phyloP scores from a whole-genome alignment of 73 alveolate genomes.

The Paramecium caudatum region DNA sequence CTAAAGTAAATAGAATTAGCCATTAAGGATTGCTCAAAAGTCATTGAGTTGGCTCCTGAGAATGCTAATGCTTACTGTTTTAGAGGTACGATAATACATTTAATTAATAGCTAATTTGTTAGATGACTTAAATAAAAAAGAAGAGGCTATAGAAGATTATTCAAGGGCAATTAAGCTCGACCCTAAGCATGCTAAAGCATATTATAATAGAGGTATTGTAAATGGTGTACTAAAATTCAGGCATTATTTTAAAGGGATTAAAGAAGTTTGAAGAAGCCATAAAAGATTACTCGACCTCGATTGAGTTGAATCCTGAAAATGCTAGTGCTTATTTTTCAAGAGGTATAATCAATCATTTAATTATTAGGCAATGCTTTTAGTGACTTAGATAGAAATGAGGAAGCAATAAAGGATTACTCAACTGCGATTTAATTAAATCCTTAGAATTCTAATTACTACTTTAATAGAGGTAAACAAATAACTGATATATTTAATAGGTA shows the following conservation, averaged over 20 bases:
- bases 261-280: not conserved
- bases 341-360: too few species aligned
- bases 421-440: not conserved
- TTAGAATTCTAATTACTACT: not conserved
- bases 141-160: conserved; percentile 24
- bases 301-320: not conserved
- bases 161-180: not conserved
- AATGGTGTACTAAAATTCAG: not conserved
- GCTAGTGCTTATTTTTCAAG: not conserved
- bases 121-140: not conserved
- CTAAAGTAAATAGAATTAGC: too few species aligned
- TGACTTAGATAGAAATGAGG: not conserved
- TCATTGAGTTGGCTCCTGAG: not conserved
- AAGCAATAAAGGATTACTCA: not conserved
- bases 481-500: not conserved
- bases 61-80: not conserved
- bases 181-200: not conserved
- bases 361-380: too few species aligned
- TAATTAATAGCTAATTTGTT: not conserved
- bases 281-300: not conserved
- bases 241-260: not conserved
- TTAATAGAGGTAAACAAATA: not conserved
- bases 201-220: conserved; percentile 23
- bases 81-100: not conserved
- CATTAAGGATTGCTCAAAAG: not conserved